Conservation (phyloP, 2,329 filamentous ascomycete genomes). For the Chaetomium olivaceum region DNA sequence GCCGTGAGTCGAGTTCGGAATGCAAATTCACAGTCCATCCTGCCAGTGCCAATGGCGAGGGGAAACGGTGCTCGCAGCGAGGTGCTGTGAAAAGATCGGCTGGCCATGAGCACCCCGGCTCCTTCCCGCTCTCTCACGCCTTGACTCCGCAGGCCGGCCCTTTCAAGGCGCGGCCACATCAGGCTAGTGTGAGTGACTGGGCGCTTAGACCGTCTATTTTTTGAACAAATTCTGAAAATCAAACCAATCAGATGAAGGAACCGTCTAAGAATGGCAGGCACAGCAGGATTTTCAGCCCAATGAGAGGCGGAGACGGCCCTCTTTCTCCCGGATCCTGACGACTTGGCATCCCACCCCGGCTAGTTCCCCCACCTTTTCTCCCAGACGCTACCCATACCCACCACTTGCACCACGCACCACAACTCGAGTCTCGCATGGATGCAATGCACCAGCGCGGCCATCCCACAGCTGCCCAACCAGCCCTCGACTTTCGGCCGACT, state of each 20-base stretch:
- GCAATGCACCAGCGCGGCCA: constrained; percentile 27
- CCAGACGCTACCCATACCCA: not conserved
- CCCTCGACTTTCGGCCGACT: constrained; percentile 34
- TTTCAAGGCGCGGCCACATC: constrained; percentile 14
- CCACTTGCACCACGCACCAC: constrained; percentile 1
- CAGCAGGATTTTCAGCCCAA: constrained; percentile 38
- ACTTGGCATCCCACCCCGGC: constrained; percentile 5
- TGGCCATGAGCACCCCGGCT: constrained; percentile 14
- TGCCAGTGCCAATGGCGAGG: not conserved
- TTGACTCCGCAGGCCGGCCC: not conserved
- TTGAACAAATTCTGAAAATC: constrained; percentile 19
- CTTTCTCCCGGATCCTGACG: constrained; percentile 23
- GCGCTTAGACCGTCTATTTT: constrained; percentile 35
- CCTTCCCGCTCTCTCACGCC: constrained; percentile 17
- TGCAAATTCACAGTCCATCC: not conserved
- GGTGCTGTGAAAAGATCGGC: constrained; percentile 18
- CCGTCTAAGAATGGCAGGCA: constrained; percentile 33
- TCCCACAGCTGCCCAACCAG: constrained; percentile 37
- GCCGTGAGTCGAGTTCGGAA: not conserved
- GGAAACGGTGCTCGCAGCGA: not conserved
- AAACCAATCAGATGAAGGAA: constrained; percentile 35
- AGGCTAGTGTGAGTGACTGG: constrained; percentile 29
- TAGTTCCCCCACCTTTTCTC: constrained; percentile 11
- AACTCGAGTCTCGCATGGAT: constrained; percentile 20
- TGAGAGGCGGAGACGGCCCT: constrained; percentile 28